Evolutionary conservation across 306 rosid genomes (phyloP), one percentile per base, ranked within the genome.

Genomic region (Prunus armeniaca): DNA sequence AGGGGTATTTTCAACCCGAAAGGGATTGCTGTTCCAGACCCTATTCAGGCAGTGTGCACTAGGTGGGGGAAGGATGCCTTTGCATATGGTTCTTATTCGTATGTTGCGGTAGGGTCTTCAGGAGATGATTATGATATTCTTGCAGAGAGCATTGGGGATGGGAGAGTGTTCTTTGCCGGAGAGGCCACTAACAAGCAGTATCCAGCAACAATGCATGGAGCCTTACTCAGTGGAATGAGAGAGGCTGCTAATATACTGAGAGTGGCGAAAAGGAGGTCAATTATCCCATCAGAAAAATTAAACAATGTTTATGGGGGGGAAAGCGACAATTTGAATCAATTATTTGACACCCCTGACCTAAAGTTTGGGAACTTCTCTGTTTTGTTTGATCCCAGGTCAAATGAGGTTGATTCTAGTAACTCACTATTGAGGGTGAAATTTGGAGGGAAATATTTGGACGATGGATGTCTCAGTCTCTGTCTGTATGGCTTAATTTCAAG

Each of bases 191-290:
- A 88, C 82, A 93, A 86, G 71, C 98, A 85, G 80, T 93, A 91
- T 84, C 98, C 98, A 11, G 98, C 98, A 2, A 93, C 96, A 56
- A 93, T 93, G 98, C 98, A 93, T 2, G 96, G 98, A 65, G 98
- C 96, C 49, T 86, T 93, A 76, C 93, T 93, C 15, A 93, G 98
- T 71, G 96, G 98, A 79, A 83, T 93, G 94, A 93, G 96, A 85
- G 98, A 93, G 81, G 98, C 96, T 81, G 98, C 96, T 65, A 93
- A 93, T 82, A 89, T 93, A 10, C 70, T 87, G 71, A 93, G 98
- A 84, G 89, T 77, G 72, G 82, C 96, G 43, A 89, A 80, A 89
- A 86, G 83, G 30, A 85, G 89, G 82, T 74, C 83, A 9, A 65
- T 70, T 2, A 61, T 22, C 41, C 79, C 80, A 3, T 60, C 55